Evolutionary conservation across 495 filamentous ascomycete species (phyloP), one percentile per base, ranked within the genome.

Genomic region (Hyaloscypha hepaticicola): DNA sequence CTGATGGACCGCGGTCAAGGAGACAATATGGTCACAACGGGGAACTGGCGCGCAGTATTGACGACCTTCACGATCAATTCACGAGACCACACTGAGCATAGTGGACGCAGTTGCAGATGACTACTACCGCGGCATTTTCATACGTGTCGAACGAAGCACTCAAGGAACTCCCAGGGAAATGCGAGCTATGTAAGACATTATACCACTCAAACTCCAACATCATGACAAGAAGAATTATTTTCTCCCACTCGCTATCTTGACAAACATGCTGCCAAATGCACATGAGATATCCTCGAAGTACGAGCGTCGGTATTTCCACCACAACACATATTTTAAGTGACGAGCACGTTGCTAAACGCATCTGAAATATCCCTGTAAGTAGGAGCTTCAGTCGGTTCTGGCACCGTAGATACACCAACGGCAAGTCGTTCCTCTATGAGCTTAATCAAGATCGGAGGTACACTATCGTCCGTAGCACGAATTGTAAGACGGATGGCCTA

Each of bases 401-500:
- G 71, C 25, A 52, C 55, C 45, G 76, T 84, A 34, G 80, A 79
- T 41, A 80, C 63, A 2, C 83, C 83, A 26, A 66, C 61, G 25
- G 86, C 80, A 55, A 97, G 76, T 64, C 86, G 80, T 70, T 94
- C 90, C 72, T 95, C 89, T 91, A 98, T 96, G 58, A 91, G 75
- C 72, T 90, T 94, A 65, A 91, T 78, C 60, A 99, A 70, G 29
- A 91, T 80, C 14, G 89, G 87, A 16, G 95, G 92, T 2, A 97
- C 89, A 14, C 76, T 80, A 68, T 98, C 96, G 67, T 98, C 92
- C 2, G 96, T 99, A 14, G 96, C 96, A 58, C 96, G 83, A 65
- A 99, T 89, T 3, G 96, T 99, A 60, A 97, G 81, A 19, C 96
- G 93, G 68, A 94, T 90, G 90, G 97, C 96, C 95, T 99, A 50